These are phyloP conservation scores for Candida smagusa DNA, from an alignment of 1,139 yeast species.

Conservation along the genomic window DNA sequence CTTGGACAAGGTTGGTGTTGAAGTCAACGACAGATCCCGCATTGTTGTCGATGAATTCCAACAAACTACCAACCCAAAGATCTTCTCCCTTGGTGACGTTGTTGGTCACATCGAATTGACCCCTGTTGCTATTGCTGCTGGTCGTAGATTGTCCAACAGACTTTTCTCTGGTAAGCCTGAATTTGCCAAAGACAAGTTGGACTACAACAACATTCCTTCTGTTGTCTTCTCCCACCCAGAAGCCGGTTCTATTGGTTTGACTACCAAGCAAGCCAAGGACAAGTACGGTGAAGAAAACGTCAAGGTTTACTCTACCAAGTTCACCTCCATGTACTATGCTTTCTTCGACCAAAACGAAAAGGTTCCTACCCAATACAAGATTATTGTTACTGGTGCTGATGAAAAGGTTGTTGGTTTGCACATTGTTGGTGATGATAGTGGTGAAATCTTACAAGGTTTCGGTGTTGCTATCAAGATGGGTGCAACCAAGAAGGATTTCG, in stretches of 20 bases:
- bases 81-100: constrained; percentile 91
- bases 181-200: constrained; percentile 70
- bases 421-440: constrained; percentile 82
- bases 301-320: constrained; percentile 77
- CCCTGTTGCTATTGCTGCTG: constrained; percentile 98
- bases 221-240: constrained; percentile 96
- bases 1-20: constrained; percentile 70
- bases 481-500: constrained; percentile 94
- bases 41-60: constrained; percentile 84
- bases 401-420: constrained; percentile 97
- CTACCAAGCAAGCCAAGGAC: constrained; percentile 71
- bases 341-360: constrained; percentile 67
- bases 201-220: constrained; percentile 82
- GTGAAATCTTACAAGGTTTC: constrained; percentile 95
- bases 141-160: constrained; percentile 88
- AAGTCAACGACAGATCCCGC: constrained; percentile 55
- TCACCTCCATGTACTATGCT: constrained; percentile 92
- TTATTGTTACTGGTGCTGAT: constrained; percentile 71
- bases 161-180: constrained; percentile 73
- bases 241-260: constrained; percentile 88
- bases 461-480: constrained; percentile 98
- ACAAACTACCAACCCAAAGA: constrained; percentile 66
- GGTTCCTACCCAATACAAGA: constrained; percentile 83
- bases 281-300: constrained; percentile 79
- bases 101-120: constrained; percentile 90